A percentile compares a stretch with the other conserved stretches of the same genome.
phyloP scores from a whole-genome alignment of 768 basidiomycete species.

The Pulveroboletus sp. region DNA sequence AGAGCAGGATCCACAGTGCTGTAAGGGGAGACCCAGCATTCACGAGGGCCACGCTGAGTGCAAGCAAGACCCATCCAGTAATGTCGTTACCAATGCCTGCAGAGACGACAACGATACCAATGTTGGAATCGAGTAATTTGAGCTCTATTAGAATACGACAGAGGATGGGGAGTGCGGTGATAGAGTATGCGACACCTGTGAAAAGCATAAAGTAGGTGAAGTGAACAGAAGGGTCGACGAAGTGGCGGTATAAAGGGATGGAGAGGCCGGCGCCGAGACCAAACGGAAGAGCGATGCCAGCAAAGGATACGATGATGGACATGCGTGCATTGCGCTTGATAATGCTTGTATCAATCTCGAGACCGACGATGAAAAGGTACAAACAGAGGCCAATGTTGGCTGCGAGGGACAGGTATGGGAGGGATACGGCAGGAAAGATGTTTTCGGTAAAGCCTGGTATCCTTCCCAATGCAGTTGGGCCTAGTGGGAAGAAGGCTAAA shows the following conservation, averaged over 20 bases:
- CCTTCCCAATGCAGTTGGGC: constrained; percentile 64
- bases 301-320: constrained; percentile 67
- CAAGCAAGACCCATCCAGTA: constrained; percentile 84
- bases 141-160: constrained; percentile 89
- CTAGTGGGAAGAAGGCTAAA: constrained; percentile 4
- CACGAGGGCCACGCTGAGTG: constrained; percentile 88
- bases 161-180: constrained; percentile 83
- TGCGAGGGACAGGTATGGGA: constrained; percentile 78
- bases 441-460: constrained; percentile 87
- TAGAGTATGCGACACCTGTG: constrained; percentile 86
- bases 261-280: constrained; percentile 74
- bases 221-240: constrained; percentile 61
- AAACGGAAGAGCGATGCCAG: constrained; percentile 88
- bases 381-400: constrained; percentile 88
- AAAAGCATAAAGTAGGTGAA: constrained; percentile 95
- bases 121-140: constrained; percentile 85
- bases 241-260: constrained; percentile 50
- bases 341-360: constrained; percentile 80
- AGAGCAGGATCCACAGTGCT: constrained; percentile 82
- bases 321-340: constrained; percentile 75
- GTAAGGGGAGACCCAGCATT: constrained; percentile 82
- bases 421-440: constrained; percentile 74
- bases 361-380: constrained; percentile 90
- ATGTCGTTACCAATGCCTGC: constrained; percentile 92
- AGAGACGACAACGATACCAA: constrained; percentile 90